Evolutionary conservation across 192 early-diverging fungal genomes (phyloP), one percentile per base, ranked within the genome.

Genomic region (Mortierella hygrophila): DNA sequence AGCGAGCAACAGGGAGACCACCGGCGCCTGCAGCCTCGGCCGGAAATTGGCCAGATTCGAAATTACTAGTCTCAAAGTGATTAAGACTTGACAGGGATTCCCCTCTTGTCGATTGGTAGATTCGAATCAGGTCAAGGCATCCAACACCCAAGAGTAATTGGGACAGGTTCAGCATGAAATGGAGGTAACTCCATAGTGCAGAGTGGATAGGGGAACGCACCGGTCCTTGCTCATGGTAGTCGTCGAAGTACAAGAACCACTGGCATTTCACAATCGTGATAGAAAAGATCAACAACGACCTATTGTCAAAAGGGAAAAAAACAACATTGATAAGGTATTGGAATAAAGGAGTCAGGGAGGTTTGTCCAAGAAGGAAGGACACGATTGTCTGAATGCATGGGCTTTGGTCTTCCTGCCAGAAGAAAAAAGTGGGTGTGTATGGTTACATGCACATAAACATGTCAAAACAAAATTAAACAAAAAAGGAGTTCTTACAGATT

Each of bases 181-280:
- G 90, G 18, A 91, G 87, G 46, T 89, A 91, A 6, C 85, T 88
- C 90, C 90, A 91, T 3, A 91, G 21, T 26, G 69, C 65, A 13
- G 80, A 86, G 32, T 81, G 76, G 29, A 81, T 74, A 4, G 83
- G 60, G 21, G 79, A 81, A 6, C 79, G 75, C 18, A 37, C 49
- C 26, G 70, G 80, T 63, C 85, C 84, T 78, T 90, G 89, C 68
- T 91, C 78, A 52, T 76, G 85, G 54, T 90, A 91, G 65, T 91
- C 89, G 32, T 91, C 90, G 88, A 91, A 91, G 77, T 90, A 91
- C 71, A 91, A 77, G 68, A 91, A 91, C 85, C 89, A 91, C 55
- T 85, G 88, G 32, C 81, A 83, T 77, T 90, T 89, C 55, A 91
- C 88, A 37, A 90, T 78, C 11, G 88, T 83, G 60, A 91, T 82